Evolutionary conservation across 768 basidiomycete genomes (phyloP), one percentile per base, ranked within the genome.

Genomic region (Suillus variegatus): DNA sequence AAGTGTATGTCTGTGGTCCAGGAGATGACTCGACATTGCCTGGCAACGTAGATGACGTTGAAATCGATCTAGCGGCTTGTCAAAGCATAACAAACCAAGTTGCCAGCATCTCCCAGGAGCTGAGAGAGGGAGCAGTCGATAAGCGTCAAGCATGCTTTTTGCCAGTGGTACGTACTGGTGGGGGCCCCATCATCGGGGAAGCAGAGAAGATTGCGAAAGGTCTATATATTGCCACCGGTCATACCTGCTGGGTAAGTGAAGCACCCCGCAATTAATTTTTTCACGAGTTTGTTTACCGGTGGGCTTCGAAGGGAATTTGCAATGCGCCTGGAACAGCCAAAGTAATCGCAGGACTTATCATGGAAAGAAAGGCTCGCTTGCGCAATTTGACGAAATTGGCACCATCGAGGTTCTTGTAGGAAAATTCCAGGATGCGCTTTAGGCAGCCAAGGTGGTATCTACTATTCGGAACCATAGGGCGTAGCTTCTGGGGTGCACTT

Each of bases 321-420:
- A 92, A 92, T 73, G 93, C 88, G 4, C 93, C 94, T 0, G 94
- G 92, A 5, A 95, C 93, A 4, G 95, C 89, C 1, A 86, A 84
- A 68, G 86, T 85, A 8, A 74, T 97, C 49, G 80, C 86, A 16
- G 91, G 94, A 74, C 77, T 92, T 20, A 77, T 95, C 8, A 79
- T 94, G 77, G 85, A 89, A 40, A 91, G 91, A 13, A 82, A 83
- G 65, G 84, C 85, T 56, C 80, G 72, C 44, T 88, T 87, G 64
- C 87, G 86, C 1, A 79, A 87, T 60, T 72, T 90, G 68, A 77
- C 76, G 67, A 80, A 74, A 66, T 79, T 88, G 49, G 81, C 77
- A 60, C 86, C 81, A 10, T 75, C 74, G 14, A 71, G 67, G 32
- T 79, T 79, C 65, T 60, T 81, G 58, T 81, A 73, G 57, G 56